Evolutionary conservation across 202 grass and related monocot genomes (phyloP), one percentile per base, ranked within the genome.

Genomic region (Zoysia matrella): DNA sequence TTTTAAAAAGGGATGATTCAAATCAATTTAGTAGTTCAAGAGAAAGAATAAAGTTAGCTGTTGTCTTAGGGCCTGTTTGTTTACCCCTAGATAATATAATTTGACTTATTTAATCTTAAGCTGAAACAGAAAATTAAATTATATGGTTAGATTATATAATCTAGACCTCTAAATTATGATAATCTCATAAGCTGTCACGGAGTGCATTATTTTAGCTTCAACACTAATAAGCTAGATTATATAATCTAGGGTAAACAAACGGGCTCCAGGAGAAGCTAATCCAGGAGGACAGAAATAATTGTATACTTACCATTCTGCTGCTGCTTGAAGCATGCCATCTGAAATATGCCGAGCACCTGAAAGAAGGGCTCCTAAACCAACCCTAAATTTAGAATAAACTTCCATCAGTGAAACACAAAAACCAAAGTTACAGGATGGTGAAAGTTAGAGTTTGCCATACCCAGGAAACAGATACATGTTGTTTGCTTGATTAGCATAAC

Each of bases 321-420:
- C 95, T 43, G 90, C 85, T 87, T 98, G 89, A 69, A 98, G 95
- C 95, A 98, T 95, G 52, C 85, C 90, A 62, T 98, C 95, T 77
- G 95, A 91, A 81, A 98, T 93, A 72, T 87, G 76, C 18, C 84
- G 75, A 46, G 95, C 95, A 69, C 95, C 95, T 80, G 92, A 95
- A 83, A 98, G 92, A 84, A 98, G 92, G 39, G 95, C 95, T 81
- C 95, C 95, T 90, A 98, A 84, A 75, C 95, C 95, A 86, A 98
- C 85, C 79, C 95, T 98, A 81, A 77, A 79, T 83, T 86, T 85
- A 60, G 7, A 58, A 72, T 44, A 87, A 83, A 78, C 13, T 57
- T 49, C 58, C 10, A 84, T 91, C 66, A 91, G 57, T 0, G 39
- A 22, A 87, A 91, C 61, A 53, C 11, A 53, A 64, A 74, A 73